Percentiles rank a stretch among this genome's conserved stretches.
These are phyloP conservation scores for Gloeostereum incarnatum DNA, from an alignment of 768 basidiomycete species.

Conservation along the genomic window DNA sequence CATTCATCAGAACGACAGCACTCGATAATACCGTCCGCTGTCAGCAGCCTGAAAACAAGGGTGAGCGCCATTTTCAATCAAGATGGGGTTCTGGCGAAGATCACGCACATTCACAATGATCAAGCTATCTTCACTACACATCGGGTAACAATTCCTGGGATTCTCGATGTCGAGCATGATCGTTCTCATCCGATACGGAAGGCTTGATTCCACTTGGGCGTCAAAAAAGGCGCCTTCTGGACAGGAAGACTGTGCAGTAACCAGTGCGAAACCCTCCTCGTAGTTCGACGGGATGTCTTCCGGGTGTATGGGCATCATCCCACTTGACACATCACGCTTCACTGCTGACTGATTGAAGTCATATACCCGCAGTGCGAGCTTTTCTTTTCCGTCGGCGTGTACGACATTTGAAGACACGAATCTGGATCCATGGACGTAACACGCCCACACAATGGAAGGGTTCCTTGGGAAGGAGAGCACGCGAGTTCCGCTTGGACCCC, in stretches of 20 bases:
- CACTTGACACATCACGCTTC: slow-evolving; percentile 13
- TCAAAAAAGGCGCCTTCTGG: slow-evolving; percentile 25
- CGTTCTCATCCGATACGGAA: slow-evolving; percentile 35
- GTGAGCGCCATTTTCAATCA: too few species aligned
- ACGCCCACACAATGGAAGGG: slow-evolving; percentile 43
- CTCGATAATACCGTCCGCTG: too few species aligned
- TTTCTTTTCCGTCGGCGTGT: slow-evolving; percentile 6
- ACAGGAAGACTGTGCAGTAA: slow-evolving; percentile 13
- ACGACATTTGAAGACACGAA: slow-evolving; percentile 21
- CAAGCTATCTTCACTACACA: slow-evolving; percentile 51
- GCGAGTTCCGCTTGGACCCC: slow-evolving; percentile 42
- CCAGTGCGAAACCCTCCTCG: slow-evolving; percentile 9
- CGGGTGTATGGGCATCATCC: not conserved
- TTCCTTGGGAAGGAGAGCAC: slow-evolving; percentile 22
- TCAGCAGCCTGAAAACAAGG: too few species aligned
- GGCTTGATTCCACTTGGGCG: slow-evolving; percentile 27
- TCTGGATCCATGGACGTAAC: slow-evolving; percentile 43
- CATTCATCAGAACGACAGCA: too few species aligned
- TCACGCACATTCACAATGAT: slow-evolving; percentile 47
- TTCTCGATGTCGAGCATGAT: slow-evolving; percentile 15
- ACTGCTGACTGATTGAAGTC: slow-evolving; percentile 43
- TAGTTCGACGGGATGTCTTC: not conserved
- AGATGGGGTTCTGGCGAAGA: too few species aligned
- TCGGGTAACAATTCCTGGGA: slow-evolving; percentile 21
- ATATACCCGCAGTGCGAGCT: slow-evolving; percentile 26